Conservation (phyloP, 148 eudicot genomes). For the Cornus florida region DNA sequence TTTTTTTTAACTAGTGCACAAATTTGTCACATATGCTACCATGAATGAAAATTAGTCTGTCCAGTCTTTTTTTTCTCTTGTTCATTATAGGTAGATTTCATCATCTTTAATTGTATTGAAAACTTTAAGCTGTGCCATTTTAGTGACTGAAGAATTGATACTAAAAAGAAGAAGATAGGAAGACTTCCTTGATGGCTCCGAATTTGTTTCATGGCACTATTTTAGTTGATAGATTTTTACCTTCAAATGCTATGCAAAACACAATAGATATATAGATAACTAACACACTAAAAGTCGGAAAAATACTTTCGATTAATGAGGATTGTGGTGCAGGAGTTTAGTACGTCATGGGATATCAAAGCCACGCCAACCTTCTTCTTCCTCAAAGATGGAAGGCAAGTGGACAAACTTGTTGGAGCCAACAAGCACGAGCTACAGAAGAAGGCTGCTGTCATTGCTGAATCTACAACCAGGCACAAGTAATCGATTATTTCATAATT, state of each 20-base stretch:
- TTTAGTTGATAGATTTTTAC: too few relatives aligned
- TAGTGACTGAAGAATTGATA: too few relatives aligned
- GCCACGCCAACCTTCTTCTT: constrained; percentile 83
- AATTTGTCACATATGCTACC: not conserved
- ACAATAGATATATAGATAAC: too few relatives aligned
- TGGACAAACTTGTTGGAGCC: constrained; percentile 74
- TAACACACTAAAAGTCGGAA: not conserved
- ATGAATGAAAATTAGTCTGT: not conserved
- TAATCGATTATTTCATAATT: not conserved
- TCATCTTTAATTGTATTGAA: too few relatives aligned
- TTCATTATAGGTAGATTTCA: not conserved
- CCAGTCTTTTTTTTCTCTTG: not conserved
- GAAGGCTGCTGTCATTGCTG: constrained; percentile 46
- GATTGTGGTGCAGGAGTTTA: constrained; percentile 51
- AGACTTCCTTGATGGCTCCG: too few relatives aligned
- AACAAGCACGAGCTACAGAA: constrained; percentile 56
- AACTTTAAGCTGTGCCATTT: not conserved
- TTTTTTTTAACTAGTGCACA: too few relatives aligned
- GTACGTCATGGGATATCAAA: constrained; percentile 73
- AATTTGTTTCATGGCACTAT: too few relatives aligned
- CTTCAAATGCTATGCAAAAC: too few relatives aligned
- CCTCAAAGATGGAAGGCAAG: constrained; percentile 54
- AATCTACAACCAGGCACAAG: constrained; percentile 15
- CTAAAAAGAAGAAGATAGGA: too few relatives aligned
- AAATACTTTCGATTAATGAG: not conserved